phyloP scores from a whole-genome alignment of 2,329 filamentous ascomycete species.

The Grosmannia serpens region DNA sequence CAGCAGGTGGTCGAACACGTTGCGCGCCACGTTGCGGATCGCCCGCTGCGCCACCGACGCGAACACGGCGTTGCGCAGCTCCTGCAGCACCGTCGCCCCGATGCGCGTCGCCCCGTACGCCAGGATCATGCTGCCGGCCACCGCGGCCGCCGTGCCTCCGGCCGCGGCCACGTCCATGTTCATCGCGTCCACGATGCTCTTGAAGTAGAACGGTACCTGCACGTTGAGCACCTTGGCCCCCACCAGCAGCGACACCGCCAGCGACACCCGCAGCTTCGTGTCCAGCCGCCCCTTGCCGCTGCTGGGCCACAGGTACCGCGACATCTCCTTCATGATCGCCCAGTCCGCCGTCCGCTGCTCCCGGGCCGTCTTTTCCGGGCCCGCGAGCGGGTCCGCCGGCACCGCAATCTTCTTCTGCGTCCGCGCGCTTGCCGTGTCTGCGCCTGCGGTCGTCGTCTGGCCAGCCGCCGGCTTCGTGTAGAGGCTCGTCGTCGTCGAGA shows the following conservation, averaged over 20 bases:
- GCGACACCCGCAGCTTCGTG: constrained; percentile 72
- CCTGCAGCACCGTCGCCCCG: constrained; percentile 80
- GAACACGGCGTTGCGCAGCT: constrained; percentile 91
- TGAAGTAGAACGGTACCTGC: constrained; percentile 98
- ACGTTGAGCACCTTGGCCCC: constrained; percentile 94
- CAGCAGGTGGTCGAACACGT: constrained; percentile 85
- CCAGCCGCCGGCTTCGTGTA: background rate
- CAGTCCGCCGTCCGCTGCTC: constrained; percentile 95
- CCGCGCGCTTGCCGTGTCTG: too few relatives aligned
- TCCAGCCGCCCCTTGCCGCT: constrained; percentile 78
- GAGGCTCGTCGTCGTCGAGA: background rate
- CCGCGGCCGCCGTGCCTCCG: constrained; percentile 79
- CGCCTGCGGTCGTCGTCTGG: background rate
- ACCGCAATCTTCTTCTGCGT: background rate
- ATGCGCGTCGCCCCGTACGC: constrained; percentile 86
- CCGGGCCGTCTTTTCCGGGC: constrained; percentile 57
- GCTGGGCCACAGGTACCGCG: constrained; percentile 78
- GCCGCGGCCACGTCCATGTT: constrained; percentile 69
- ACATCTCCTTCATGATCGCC: constrained; percentile 98
- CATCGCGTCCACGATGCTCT: constrained; percentile 94
- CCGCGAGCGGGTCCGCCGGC: constrained; percentile 44
- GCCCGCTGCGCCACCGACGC: constrained; percentile 95
- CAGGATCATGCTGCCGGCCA: constrained; percentile 86
- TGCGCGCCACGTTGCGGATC: constrained; percentile 79
- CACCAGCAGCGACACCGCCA: constrained; percentile 74